Conservation (phyloP, 2,329 filamentous ascomycete species). For the Diaporthe capsici region DNA sequence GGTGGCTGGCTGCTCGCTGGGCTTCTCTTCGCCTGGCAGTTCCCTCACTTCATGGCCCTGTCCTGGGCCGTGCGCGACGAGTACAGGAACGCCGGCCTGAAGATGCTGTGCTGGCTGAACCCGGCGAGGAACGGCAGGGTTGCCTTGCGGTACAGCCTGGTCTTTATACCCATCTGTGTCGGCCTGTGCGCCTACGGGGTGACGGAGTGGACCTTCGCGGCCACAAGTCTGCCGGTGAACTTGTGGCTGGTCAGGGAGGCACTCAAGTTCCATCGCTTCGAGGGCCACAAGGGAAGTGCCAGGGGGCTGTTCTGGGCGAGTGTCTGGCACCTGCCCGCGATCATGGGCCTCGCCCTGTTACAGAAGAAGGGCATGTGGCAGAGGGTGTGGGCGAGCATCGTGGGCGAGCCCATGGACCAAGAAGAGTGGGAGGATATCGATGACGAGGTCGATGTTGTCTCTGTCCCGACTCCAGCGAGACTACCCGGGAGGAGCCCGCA, state of each 20-base stretch:
- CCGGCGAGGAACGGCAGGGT: conserved; percentile 88
- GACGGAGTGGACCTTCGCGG: conserved; percentile 88
- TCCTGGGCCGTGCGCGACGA: conserved; percentile 91
- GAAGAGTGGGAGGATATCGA: conserved; percentile 73
- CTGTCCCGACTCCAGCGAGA: conserved; percentile 38
- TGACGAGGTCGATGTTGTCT: conserved; percentile 59
- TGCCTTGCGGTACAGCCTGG: conserved; percentile 86
- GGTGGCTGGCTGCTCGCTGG: conserved; percentile 92
- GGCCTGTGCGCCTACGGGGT: conserved; percentile 84
- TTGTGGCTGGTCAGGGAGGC: conserved; percentile 87
- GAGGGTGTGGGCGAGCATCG: conserved; percentile 79
- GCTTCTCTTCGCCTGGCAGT: conserved; percentile 95
- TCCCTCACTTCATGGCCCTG: conserved; percentile 97
- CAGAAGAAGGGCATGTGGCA: conserved; percentile 96
- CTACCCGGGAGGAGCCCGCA: conserved; percentile 23
- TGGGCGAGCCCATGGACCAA: conserved; percentile 70
- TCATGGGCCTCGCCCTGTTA: conserved; percentile 90
- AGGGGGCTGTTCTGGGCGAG: conserved; percentile 95
- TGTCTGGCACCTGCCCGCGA: conserved; percentile 92
- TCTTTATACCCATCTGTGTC: conserved; percentile 89
- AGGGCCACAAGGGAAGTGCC: conserved; percentile 85
- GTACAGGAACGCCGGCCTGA: conserved; percentile 79
- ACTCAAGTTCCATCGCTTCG: conserved; percentile 82
- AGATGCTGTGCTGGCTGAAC: conserved; percentile 89
- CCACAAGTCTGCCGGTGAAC: conserved; percentile 86